Conservation (phyloP, 495 filamentous ascomycete genomes). For the Tricharina praecox region DNA sequence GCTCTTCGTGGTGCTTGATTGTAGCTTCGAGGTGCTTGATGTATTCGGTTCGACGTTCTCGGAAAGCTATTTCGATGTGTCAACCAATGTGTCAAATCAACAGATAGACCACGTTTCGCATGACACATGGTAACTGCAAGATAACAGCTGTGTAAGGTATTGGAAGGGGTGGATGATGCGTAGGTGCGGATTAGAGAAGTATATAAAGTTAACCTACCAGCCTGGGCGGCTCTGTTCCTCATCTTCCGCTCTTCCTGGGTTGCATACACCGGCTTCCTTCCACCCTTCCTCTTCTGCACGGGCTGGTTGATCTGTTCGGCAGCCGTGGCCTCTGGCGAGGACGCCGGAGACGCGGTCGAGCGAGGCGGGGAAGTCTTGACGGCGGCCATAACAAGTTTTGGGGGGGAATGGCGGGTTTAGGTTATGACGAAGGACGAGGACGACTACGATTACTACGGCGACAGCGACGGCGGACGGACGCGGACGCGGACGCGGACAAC, state of each 20-base stretch:
- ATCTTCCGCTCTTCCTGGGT: conserved; percentile 97
- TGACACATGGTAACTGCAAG: conserved; percentile 26
- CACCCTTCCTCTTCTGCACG: conserved; percentile 79
- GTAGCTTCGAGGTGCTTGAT: conserved; percentile 97
- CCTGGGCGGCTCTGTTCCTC: conserved; percentile 91
- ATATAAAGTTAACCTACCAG: conserved; percentile 33
- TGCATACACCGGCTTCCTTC: conserved; percentile 93
- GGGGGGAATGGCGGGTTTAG: too few species aligned
- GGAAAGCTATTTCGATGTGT: conserved; percentile 43
- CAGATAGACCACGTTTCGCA: conserved; percentile 18
- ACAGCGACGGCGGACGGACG: not conserved
- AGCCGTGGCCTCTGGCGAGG: conserved; percentile 23
- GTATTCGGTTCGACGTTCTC: conserved; percentile 92
- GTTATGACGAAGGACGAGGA: not conserved
- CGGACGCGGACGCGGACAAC: too few species aligned
- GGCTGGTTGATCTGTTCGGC: conserved; percentile 18
- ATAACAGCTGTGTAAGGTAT: too few species aligned
- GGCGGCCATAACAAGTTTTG: conserved; percentile 12
- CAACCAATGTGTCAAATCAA: conserved; percentile 22
- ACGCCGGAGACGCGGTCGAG: conserved; percentile 21
- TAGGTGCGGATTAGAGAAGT: conserved; percentile 6
- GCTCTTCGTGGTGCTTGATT: conserved; percentile 93
- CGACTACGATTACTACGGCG: not conserved
- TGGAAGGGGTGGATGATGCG: conserved; percentile 3
- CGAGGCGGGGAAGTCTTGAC: conserved; percentile 27